phyloP scores from a whole-genome alignment of 306 rosid species.

The Spatholobus suberectus region DNA sequence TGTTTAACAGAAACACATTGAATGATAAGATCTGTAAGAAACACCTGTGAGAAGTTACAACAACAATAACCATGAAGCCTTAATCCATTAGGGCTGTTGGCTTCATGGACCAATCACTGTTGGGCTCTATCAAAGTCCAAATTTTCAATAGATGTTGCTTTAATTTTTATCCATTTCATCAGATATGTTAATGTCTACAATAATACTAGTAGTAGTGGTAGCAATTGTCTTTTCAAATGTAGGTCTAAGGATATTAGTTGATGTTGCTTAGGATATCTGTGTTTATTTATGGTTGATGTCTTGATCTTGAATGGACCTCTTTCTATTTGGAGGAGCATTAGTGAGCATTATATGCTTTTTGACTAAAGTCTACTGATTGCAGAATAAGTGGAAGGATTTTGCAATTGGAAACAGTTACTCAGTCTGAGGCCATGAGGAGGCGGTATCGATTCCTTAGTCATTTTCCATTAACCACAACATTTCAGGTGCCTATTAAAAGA shows the following conservation, averaged over 20 bases:
- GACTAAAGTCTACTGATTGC: constrained; percentile 40
- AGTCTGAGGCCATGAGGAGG: constrained; percentile 89
- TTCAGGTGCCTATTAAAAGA: constrained; percentile 67
- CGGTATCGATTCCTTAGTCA: constrained; percentile 88
- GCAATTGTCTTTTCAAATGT: constrained; percentile 12
- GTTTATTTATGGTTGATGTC: neutral
- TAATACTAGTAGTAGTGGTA: constrained; percentile 12
- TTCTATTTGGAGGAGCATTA: neutral
- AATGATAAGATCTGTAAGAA: neutral
- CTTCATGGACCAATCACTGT: constrained; percentile 3
- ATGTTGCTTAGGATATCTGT: neutral
- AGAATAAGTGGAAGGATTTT: constrained; percentile 87
- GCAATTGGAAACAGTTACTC: constrained; percentile 83
- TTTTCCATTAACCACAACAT: constrained; percentile 83
- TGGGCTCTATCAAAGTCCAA: constrained; percentile 15
- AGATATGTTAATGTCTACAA: neutral
- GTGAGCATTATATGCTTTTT: constrained; percentile 22
- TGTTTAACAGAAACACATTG: neutral
- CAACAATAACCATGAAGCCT: neutral
- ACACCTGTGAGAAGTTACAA: constrained; percentile 17
- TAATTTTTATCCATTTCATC: neutral
- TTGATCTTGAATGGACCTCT: constrained; percentile 22
- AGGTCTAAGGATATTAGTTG: constrained; percentile 10
- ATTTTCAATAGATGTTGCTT: neutral
- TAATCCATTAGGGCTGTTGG: neutral